These are phyloP conservation scores for Ceratocystis cubensis DNA, from an alignment of 2,329 filamentous ascomycete genomes.

Conservation along the genomic window DNA sequence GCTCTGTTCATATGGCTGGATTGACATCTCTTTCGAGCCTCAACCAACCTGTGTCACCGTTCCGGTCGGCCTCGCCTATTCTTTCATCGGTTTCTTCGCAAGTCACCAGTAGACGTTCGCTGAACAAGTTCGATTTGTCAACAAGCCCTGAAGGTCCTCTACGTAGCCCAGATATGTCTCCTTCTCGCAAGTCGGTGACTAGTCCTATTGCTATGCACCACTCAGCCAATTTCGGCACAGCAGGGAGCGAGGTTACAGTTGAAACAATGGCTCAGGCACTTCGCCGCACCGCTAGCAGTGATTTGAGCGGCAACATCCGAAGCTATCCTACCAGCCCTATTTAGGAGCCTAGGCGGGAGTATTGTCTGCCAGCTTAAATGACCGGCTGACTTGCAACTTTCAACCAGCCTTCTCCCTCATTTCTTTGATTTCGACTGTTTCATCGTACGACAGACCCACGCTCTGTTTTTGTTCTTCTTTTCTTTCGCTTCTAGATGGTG, in stretches of 20 bases:
- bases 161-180: conserved; percentile 54
- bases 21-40: conserved; percentile 45
- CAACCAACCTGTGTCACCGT: conserved; percentile 65
- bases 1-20: conserved; percentile 57
- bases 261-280: conserved; percentile 91
- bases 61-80: conserved; percentile 33
- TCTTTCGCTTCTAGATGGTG: neutral
- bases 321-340: conserved; percentile 49
- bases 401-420: neutral
- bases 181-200: conserved; percentile 45
- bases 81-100: conserved; percentile 57
- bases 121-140: conserved; percentile 62
- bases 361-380: neutral
- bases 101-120: conserved; percentile 48
- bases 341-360: conserved; percentile 27
- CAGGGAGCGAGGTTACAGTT: conserved; percentile 59
- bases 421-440: neutral
- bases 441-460: neutral
- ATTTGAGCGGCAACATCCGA: conserved; percentile 44
- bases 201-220: conserved; percentile 45
- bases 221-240: conserved; percentile 34
- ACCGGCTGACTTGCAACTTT: no score
- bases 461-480: conserved; percentile 8
- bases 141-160: conserved; percentile 32
- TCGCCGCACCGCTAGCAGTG: conserved; percentile 70